These are phyloP conservation scores for Sphagnum fallax DNA, from an alignment of 228 moss, liverwort and hornwort genomes.

Conservation along the genomic window DNA sequence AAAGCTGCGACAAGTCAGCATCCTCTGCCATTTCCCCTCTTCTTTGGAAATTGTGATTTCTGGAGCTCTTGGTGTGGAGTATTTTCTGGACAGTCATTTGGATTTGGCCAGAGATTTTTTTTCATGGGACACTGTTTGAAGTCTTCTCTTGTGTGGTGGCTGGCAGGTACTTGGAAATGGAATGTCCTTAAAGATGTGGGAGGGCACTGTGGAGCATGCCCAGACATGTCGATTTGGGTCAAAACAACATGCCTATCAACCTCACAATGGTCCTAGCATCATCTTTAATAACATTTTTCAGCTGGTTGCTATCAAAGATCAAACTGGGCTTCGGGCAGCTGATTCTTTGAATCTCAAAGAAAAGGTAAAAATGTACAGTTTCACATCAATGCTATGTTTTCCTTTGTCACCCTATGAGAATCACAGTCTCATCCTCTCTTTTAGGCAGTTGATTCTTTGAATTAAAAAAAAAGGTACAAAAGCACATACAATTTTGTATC, in stretches of 20 bases:
- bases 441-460: too few relatives aligned
- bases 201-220: slow-evolving; percentile 93
- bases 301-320: slow-evolving; percentile 90
- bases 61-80: too few relatives aligned
- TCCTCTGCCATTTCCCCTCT: too few relatives aligned
- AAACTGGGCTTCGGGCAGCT: slow-evolving; percentile 86
- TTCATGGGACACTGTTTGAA: too few relatives aligned
- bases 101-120: too few relatives aligned
- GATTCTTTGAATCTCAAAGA: slow-evolving; percentile 91
- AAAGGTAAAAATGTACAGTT: slow-evolving; percentile 34
- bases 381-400: too few relatives aligned
- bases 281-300: slow-evolving; percentile 98
- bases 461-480: too few relatives aligned
- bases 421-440: too few relatives aligned
- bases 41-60: too few relatives aligned
- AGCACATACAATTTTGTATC: too few relatives aligned
- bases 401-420: too few relatives aligned
- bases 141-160: neutral
- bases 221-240: slow-evolving; percentile 91
- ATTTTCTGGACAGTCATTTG: too few relatives aligned
- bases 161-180: slow-evolving; percentile 80
- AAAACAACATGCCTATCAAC: slow-evolving; percentile 87
- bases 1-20: slow-evolving; percentile 64
- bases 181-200: slow-evolving; percentile 99
- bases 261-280: slow-evolving; percentile 89